These are phyloP conservation scores for Penicillium sp. DNA, from an alignment of 2,329 filamentous ascomycete genomes.

Conservation along the genomic window DNA sequence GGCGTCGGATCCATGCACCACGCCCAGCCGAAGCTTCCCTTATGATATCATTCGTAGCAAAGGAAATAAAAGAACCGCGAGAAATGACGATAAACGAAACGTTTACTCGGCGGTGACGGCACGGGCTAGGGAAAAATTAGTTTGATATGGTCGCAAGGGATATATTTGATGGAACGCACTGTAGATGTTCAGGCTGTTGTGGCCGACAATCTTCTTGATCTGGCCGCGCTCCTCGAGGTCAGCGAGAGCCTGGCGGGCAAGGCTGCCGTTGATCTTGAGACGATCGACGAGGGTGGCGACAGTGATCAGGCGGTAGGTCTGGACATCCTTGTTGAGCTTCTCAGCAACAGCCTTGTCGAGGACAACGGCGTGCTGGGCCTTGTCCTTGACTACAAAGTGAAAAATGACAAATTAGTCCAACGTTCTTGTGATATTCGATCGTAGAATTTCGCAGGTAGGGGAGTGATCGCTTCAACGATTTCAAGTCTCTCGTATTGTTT, in stretches of 20 bases:
- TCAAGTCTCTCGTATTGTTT: slow-evolving; percentile 9
- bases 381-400: slow-evolving; percentile 86
- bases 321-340: slow-evolving; percentile 99
- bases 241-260: slow-evolving; percentile 83
- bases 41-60: slow-evolving; percentile 42
- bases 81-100: slow-evolving; percentile 32
- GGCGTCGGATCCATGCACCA: slow-evolving; percentile 35
- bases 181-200: slow-evolving; percentile 99
- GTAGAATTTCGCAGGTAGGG: neutral
- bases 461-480: slow-evolving; percentile 16
- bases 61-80: slow-evolving; percentile 38
- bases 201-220: slow-evolving; percentile 96
- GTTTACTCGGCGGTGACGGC: slow-evolving; percentile 48
- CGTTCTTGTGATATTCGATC: slow-evolving; percentile 4
- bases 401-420: slow-evolving; percentile 25
- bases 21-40: slow-evolving; percentile 38
- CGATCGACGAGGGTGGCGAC: slow-evolving; percentile 98
- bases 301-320: slow-evolving; percentile 99
- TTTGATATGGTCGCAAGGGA: neutral
- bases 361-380: slow-evolving; percentile 97
- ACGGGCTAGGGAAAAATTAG: slow-evolving; percentile 35
- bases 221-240: slow-evolving; percentile 97
- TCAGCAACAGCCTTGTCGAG: slow-evolving; percentile 97
- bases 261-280: slow-evolving; percentile 99
- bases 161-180: slow-evolving; percentile 56